Base-by-base conservation (phyloP, 2,329 filamentous ascomycete species). In the Fusarium metavorans region DNA sequence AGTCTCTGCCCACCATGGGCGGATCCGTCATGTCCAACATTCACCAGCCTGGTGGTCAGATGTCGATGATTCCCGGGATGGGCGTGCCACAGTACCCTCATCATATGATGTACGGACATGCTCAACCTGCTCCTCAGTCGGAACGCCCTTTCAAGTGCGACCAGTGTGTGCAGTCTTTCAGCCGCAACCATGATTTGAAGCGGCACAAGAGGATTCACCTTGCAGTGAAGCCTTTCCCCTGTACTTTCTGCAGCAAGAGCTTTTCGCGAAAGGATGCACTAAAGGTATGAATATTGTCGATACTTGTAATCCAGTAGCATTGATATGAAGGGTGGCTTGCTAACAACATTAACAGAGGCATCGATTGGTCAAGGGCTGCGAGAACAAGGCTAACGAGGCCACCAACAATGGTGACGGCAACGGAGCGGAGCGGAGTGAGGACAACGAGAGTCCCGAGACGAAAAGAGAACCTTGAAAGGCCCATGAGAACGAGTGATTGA, bases 101-200 rank as follows among this genome's bases (percentile, higher is more conserved):
- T 77, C 86, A 88, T 58, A 85, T 91, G 73, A 89, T 95, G 83
- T 94, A 94, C 69, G 81, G 83, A 23, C 85, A 86, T 23, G 84
- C 86, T 11, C 89, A 89, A 67, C 87, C 88, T 18, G 76, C 79
- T 23, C 76, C 82, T 8, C 84, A 85, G 32, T 92, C 93, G 66
- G 96, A 98, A 77, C 91, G 96, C 6, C 97, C 97, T 0, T 98
- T 97, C 87, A 95, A 95, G 83, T 99, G 97, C 81, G 95, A 98
- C 77, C 90, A 94, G 80, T 99, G 97, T 80, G 91, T 94, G 0
- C 95, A 97, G 81, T 95, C 94, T 41, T 99, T 99, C 85, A 98
- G 97, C 82, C 89, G 97, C 6, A 98, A 98, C 75, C 97, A 98
- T 80, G 97, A 98, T 80, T 84, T 98, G 77, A 99, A 99, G 85